Evolutionary conservation across 1,139 yeast genomes (phyloP).

Genomic region (Yarrowia galli): DNA sequence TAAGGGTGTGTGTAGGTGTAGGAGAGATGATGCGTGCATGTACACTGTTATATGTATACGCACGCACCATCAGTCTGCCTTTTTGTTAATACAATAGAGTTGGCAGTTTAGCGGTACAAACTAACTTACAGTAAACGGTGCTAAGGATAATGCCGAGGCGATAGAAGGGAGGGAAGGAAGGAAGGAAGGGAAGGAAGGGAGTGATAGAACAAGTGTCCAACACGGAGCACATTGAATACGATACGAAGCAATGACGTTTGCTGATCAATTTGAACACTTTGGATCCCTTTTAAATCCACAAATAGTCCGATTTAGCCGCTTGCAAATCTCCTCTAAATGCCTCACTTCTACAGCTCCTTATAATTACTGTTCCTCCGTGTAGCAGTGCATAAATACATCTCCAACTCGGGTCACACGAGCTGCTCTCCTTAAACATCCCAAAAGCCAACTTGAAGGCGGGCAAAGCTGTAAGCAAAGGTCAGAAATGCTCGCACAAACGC

Average conservation of each 20-base stretch:
- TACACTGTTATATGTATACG: not conserved
- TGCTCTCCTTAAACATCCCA: not conserved
- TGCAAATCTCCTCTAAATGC: no score
- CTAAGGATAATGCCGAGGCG: conserved; percentile 21
- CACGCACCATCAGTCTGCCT: not conserved
- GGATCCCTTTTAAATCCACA: no score
- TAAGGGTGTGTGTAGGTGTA: not conserved
- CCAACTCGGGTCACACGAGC: not conserved
- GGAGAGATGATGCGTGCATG: not conserved
- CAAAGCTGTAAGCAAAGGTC: no score
- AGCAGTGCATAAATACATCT: no score
- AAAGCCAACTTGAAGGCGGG: not conserved
- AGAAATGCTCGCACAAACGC: not conserved
- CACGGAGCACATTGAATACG: no score
- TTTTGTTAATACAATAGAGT: not conserved
- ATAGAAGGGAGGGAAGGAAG: not conserved
- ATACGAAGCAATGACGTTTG: no score
- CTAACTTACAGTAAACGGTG: conserved; percentile 12
- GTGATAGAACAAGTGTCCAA: no score
- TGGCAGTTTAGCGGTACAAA: conserved; percentile 12
- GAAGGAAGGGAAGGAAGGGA: no score
- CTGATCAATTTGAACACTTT: no score
- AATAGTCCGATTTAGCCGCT: no score
- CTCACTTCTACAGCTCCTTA: no score
- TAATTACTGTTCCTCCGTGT: no score